Conservation (phyloP, 805 yeast species). For the Hanseniaspora mollemarum region DNA sequence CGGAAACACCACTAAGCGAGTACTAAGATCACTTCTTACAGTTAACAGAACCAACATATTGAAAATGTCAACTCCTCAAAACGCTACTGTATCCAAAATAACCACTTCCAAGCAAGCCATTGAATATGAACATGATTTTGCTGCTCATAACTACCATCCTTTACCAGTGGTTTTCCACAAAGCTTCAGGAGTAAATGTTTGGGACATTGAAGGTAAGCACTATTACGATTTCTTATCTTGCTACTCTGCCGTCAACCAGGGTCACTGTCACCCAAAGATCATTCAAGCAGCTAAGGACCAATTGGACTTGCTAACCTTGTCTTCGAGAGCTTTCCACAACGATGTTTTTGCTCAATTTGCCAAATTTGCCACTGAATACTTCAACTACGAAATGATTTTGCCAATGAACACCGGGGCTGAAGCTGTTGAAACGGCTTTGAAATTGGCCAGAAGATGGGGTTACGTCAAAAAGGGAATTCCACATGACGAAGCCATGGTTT, state of each 20-base stretch:
- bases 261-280: slow-evolving; percentile 94
- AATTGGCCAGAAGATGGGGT: slow-evolving; percentile 96
- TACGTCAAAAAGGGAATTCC: slow-evolving; percentile 77
- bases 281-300: slow-evolving; percentile 75
- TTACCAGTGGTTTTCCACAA: slow-evolving; percentile 83
- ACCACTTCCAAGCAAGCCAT: slow-evolving; percentile 56
- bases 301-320: slow-evolving; percentile 70
- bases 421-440: slow-evolving; percentile 91
- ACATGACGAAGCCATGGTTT: slow-evolving; percentile 69
- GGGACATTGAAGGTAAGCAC: slow-evolving; percentile 97
- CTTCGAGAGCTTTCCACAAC: slow-evolving; percentile 85
- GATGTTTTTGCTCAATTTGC: slow-evolving; percentile 81
- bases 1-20: neutral
- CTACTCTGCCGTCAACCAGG: slow-evolving; percentile 95
- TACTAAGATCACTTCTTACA: too few relatives aligned
- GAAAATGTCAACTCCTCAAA: slow-evolving; percentile 22
- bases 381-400: slow-evolving; percentile 80
- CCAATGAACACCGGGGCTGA: slow-evolving; percentile 99
- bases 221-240: slow-evolving; percentile 88
- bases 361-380: slow-evolving; percentile 76
- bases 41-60: neutral
- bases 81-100: slow-evolving; percentile 27
- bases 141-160: slow-evolving; percentile 96
- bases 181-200: slow-evolving; percentile 84
- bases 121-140: slow-evolving; percentile 61